Conservation (phyloP, 768 basidiomycete genomes). For the Pisolithus tinctorius region DNA sequence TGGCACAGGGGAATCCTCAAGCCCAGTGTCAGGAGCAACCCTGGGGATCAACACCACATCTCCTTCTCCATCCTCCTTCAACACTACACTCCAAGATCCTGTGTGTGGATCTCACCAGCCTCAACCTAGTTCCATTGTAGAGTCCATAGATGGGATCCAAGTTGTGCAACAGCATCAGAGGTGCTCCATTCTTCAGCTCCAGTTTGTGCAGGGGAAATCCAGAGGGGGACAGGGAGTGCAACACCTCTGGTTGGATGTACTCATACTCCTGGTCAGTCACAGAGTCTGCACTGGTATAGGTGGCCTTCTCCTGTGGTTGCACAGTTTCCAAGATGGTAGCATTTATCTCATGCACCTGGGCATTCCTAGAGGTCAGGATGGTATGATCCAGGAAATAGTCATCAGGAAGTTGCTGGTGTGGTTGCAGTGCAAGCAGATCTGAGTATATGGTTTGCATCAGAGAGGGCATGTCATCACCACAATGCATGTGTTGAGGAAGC, state of each 20-base stretch:
- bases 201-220: too few species aligned
- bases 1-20: conserved; percentile 9
- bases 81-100: conserved; percentile 20
- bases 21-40: conserved; percentile 14
- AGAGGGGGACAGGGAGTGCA: conserved; percentile 16
- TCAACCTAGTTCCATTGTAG: too few species aligned
- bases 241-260: conserved; percentile 25
- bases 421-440: conserved; percentile 6
- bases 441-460: conserved; percentile 27
- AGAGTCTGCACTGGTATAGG: conserved; percentile 19
- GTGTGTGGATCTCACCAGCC: background rate
- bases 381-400: conserved; percentile 22
- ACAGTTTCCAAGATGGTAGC: conserved; percentile 18
- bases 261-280: conserved; percentile 17
- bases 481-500: conserved; percentile 23
- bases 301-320: background rate
- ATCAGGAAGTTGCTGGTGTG: conserved; percentile 12
- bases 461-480: conserved; percentile 7
- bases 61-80: conserved; percentile 12
- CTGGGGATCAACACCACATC: conserved; percentile 23
- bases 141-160: conserved; percentile 24
- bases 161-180: conserved; percentile 7
- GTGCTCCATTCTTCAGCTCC: too few species aligned
- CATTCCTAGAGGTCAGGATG: conserved; percentile 26
- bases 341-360: conserved; percentile 27